phyloP scores from a whole-genome alignment of 2,329 filamentous ascomycete genomes.

The Helotiales sp. region DNA sequence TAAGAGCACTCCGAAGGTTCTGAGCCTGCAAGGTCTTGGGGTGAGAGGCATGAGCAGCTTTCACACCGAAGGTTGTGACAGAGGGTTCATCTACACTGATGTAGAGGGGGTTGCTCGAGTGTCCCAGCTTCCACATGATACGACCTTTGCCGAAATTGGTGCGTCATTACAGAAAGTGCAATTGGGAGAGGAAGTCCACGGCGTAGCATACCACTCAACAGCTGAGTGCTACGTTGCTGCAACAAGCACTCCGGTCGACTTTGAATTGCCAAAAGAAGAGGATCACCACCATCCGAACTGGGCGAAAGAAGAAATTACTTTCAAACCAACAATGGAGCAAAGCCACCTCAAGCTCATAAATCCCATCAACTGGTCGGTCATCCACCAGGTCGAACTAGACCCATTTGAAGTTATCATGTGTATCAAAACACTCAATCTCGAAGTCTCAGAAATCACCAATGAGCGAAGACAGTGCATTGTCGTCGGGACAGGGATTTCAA shows the following conservation, averaged over 20 bases:
- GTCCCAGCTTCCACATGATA: slow-evolving; percentile 70
- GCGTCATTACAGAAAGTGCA: slow-evolving; percentile 75
- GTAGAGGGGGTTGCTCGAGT: slow-evolving; percentile 73
- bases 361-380: slow-evolving; percentile 75
- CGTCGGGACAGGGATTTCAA: slow-evolving; percentile 83
- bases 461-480: slow-evolving; percentile 82
- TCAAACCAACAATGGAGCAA: slow-evolving; percentile 71
- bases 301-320: slow-evolving; percentile 67
- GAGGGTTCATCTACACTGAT: slow-evolving; percentile 84
- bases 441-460: slow-evolving; percentile 89
- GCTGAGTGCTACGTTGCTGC: slow-evolving; percentile 78
- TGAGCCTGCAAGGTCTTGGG: slow-evolving; percentile 71
- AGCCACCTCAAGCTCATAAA: slow-evolving; percentile 80
- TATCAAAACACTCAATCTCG: slow-evolving; percentile 82
- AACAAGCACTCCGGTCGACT: slow-evolving; percentile 70
- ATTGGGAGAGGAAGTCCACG: slow-evolving; percentile 71
- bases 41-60: slow-evolving; percentile 77
- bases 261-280: slow-evolving; percentile 85
- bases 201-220: slow-evolving; percentile 76
- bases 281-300: slow-evolving; percentile 76
- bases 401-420: slow-evolving; percentile 78
- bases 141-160: slow-evolving; percentile 74
- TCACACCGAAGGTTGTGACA: slow-evolving; percentile 76
- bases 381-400: slow-evolving; percentile 77
- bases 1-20: slow-evolving; percentile 74